Conservation (phyloP, 805 yeast genomes). For the Kluyveromyces nonfermentans region DNA sequence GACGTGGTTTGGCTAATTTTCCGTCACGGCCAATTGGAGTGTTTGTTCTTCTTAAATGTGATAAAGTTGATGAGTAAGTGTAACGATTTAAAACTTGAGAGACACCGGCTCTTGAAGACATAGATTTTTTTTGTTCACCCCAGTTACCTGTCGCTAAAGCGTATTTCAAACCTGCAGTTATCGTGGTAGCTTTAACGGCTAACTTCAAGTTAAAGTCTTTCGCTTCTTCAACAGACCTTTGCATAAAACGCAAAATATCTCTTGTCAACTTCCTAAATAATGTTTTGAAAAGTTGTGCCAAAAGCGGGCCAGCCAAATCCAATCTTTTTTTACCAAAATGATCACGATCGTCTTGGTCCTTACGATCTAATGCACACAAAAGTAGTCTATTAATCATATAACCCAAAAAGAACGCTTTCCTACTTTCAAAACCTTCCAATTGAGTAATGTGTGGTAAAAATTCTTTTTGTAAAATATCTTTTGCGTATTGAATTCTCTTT, state of each 20-base stretch:
- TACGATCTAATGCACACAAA: conserved; percentile 92
- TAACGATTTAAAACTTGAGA: conserved; percentile 97
- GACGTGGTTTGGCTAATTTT: conserved; percentile 97
- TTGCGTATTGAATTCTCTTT: conserved; percentile 96
- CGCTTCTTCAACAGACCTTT: conserved; percentile 96
- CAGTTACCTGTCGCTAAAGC: conserved; percentile 99
- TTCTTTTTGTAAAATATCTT: conserved; percentile 93
- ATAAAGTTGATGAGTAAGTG: conserved; percentile 95
- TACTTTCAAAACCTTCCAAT: conserved; percentile 91
- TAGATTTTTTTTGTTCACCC: conserved; percentile 99
- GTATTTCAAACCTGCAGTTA: conserved; percentile 94
- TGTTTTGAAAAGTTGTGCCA: conserved; percentile 91
- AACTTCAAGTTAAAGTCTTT: conserved; percentile 92
- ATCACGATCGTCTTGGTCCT: conserved; percentile 98
- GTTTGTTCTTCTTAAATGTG: conserved; percentile 97
- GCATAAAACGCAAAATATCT: conserved; percentile 97
- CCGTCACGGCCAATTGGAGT: conserved; percentile 99
- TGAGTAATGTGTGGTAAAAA: conserved; percentile 95
- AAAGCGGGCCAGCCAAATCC: conserved; percentile 96
- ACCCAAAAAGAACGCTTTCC: conserved; percentile 95
- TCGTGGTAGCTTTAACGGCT: conserved; percentile 94
- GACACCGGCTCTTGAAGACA: conserved; percentile 98
- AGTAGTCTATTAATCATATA: conserved; percentile 94
- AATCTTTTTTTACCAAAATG: conserved; percentile 98
- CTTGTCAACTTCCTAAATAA: conserved; percentile 90